Conservation (phyloP, 768 basidiomycete species). For the Tylopilus cervinicoccineus region DNA sequence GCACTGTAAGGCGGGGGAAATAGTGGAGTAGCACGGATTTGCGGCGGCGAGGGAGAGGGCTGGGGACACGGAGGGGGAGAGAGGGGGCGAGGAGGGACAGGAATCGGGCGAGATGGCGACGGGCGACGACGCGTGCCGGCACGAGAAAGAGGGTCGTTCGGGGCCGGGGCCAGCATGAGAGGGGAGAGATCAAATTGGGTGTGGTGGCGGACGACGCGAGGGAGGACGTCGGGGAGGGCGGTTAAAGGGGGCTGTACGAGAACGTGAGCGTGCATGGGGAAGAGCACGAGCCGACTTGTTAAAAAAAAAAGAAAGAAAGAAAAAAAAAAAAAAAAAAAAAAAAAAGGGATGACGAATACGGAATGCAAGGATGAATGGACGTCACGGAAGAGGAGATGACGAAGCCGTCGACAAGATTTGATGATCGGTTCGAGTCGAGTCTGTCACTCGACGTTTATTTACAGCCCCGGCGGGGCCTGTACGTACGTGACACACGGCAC, state of each 20-base stretch:
- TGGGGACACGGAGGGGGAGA: constrained; percentile 8
- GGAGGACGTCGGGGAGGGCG: constrained; percentile 8
- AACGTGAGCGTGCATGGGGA: constrained; percentile 25
- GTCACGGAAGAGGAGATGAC: constrained; percentile 13
- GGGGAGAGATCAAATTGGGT: constrained; percentile 32
- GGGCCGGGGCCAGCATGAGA: constrained; percentile 25
- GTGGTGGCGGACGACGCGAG: constrained; percentile 10
- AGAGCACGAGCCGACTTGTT: constrained; percentile 13
- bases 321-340: constrained; percentile 14
- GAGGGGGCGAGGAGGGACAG: constrained; percentile 10
- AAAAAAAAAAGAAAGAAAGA: too few relatives aligned
- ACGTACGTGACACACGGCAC: constrained; percentile 23
- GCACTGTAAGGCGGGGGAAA: constrained; percentile 40
- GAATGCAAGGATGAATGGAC: constrained; percentile 17
- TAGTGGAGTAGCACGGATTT: constrained; percentile 35
- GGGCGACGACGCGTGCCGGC: constrained; percentile 32
- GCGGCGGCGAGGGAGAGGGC: constrained; percentile 45
- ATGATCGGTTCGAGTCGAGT: constrained; percentile 24
- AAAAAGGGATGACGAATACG: constrained; percentile 14
- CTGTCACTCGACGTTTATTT: constrained; percentile 31
- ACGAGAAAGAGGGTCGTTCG: constrained; percentile 33
- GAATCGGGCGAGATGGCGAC: constrained; percentile 14
- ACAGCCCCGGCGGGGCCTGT: constrained; percentile 18
- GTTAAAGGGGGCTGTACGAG: constrained; percentile 25
- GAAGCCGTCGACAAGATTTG: constrained; percentile 23